Evolutionary conservation across 805 yeast genomes (phyloP).

Genomic region (Metschnikowia chrysomelidarum): DNA sequence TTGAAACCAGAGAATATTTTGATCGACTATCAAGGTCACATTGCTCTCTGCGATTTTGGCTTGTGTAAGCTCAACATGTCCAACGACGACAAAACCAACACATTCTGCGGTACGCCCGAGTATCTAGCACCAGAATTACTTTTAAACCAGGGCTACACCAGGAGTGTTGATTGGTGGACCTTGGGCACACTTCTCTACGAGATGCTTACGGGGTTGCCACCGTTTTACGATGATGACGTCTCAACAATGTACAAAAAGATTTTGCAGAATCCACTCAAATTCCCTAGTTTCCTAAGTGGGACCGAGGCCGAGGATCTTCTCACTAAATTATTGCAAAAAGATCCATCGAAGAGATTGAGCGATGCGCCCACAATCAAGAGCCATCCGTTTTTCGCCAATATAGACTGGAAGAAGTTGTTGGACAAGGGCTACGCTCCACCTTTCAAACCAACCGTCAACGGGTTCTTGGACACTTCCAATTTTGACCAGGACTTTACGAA

Average conservation of each 20-base stretch:
- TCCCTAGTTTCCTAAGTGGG: constrained; percentile 81
- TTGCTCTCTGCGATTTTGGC: constrained; percentile 96
- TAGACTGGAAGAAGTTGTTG: constrained; percentile 83
- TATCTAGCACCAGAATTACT: constrained; percentile 93
- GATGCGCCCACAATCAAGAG: constrained; percentile 83
- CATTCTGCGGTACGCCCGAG: constrained; percentile 98
- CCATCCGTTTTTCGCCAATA: constrained; percentile 83
- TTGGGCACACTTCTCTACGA: constrained; percentile 90
- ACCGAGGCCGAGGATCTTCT: constrained; percentile 81
- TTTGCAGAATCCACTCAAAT: constrained; percentile 80
- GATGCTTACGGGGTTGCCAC: constrained; percentile 96
- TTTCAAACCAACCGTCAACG: constrained; percentile 85
- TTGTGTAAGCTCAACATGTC: constrained; percentile 94
- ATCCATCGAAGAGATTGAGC: constrained; percentile 74
- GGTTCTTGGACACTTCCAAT: constrained; percentile 86
- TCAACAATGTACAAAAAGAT: constrained; percentile 93
- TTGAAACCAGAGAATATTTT: constrained; percentile 94
- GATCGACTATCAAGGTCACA: constrained; percentile 95
- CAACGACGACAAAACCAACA: constrained; percentile 79
- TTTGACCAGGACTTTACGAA: constrained; percentile 90
- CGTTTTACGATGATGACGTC: constrained; percentile 92
- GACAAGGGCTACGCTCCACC: constrained; percentile 93
- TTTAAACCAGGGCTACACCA: constrained; percentile 89
- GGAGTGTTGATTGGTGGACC: constrained; percentile 99
- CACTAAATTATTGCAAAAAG: constrained; percentile 73